Evolutionary conservation across 106 monocot species (phyloP).

Genomic region (Alisma plantagoaquatica): DNA sequence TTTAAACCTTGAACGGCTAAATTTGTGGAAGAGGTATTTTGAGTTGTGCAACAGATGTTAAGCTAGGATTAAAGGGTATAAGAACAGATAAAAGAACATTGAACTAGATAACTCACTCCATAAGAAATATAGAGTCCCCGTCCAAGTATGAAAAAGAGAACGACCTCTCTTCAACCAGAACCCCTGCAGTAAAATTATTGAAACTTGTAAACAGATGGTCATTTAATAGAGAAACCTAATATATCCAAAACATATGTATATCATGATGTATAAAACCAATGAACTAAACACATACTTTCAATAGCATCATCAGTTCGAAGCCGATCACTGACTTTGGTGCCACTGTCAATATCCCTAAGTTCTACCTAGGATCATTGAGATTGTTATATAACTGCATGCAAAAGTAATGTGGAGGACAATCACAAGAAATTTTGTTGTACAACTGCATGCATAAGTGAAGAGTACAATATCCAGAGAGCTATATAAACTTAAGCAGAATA

Average conservation of each 20-base stretch:
- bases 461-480: too few relatives aligned
- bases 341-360: conserved; percentile 87
- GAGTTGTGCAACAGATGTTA: too few relatives aligned
- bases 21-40: background rate
- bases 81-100: conserved; percentile 5
- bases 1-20: background rate
- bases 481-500: too few relatives aligned
- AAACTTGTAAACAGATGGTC: background rate
- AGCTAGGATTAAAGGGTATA: too few relatives aligned
- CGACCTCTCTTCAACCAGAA: conserved; percentile 87
- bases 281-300: conserved; percentile 47
- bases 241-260: background rate
- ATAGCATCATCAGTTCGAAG: conserved; percentile 90
- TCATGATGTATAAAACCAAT: background rate
- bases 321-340: conserved; percentile 75
- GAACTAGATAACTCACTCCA: conserved; percentile 61
- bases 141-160: conserved; percentile 78
- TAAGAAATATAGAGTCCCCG: conserved; percentile 58
- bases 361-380: conserved; percentile 63
- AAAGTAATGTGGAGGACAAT: too few relatives aligned
- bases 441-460: too few relatives aligned
- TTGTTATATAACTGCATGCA: too few relatives aligned
- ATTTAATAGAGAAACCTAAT: too few relatives aligned
- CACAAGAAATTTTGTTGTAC: too few relatives aligned
- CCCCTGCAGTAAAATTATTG: conserved; percentile 33